phyloP scores from a whole-genome alignment of 108 stramenopile species.

The Cyclotella baltica region DNA sequence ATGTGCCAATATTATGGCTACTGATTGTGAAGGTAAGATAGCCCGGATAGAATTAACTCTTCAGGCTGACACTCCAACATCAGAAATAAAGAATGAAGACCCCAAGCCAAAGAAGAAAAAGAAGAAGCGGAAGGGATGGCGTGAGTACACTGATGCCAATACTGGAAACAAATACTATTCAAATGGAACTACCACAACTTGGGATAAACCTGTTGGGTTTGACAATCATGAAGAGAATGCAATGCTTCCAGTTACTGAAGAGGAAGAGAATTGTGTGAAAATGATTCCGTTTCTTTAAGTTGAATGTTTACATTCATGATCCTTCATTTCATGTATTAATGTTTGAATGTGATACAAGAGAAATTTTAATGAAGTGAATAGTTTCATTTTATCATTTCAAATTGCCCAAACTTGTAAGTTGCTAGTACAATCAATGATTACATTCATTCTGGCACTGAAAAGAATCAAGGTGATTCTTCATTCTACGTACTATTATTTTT shows the following conservation, averaged over 20 bases:
- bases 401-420: too few species aligned
- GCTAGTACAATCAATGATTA: too few species aligned
- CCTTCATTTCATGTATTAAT: background rate
- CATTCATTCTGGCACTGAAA: too few species aligned
- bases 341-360: background rate
- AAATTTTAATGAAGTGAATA: background rate
- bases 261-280: background rate
- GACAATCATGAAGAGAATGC: background rate
- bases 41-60: background rate
- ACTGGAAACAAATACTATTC: conserved; percentile 79
- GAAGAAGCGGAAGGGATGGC: conserved; percentile 53
- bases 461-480: too few species aligned
- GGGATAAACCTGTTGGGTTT: conserved; percentile 70
- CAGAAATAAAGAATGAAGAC: background rate
- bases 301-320: background rate
- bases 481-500: too few species aligned
- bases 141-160: conserved; percentile 62
- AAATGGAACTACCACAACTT: conserved; percentile 75
- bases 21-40: conserved; percentile 10
- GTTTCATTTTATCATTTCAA: background rate
- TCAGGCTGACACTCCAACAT: background rate
- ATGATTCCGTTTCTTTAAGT: conserved; percentile 6
- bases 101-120: conserved; percentile 8
- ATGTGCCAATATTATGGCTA: background rate
- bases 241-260: background rate